phyloP scores from a whole-genome alignment of 495 filamentous ascomycete genomes.

The Endocarpon pusillum region DNA sequence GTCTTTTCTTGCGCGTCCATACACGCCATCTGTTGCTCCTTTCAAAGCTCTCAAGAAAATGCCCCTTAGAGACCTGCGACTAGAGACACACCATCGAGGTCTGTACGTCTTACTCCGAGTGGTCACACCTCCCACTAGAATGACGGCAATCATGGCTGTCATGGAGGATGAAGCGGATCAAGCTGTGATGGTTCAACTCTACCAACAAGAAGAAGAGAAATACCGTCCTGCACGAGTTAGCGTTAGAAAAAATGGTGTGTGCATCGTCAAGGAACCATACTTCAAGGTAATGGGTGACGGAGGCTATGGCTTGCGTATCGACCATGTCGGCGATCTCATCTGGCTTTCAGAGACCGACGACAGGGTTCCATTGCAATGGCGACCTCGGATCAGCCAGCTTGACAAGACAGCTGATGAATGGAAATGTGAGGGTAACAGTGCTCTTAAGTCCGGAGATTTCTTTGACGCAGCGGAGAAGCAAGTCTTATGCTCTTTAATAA shows the following conservation, averaged over 20 bases:
- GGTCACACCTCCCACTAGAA: too few species aligned
- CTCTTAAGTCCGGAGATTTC: conserved; percentile 12
- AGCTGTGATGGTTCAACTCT: conserved; percentile 28
- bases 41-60: too few species aligned
- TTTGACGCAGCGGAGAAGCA: conserved; percentile 5
- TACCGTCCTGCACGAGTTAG: conserved; percentile 3
- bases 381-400: conserved; percentile 8
- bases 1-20: too few species aligned
- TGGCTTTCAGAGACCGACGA: conserved; percentile 16
- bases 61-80: too few species aligned
- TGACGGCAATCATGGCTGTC: conserved; percentile 26
- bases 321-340: conserved; percentile 33
- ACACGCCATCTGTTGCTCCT: too few species aligned
- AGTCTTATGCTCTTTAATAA: conserved; percentile 2
- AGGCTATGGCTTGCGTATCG: conserved; percentile 27
- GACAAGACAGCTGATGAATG: conserved; percentile 15
- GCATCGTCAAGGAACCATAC: conserved; percentile 37
- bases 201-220: conserved; percentile 20
- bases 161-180: conserved; percentile 33
- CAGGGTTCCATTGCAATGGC: conserved; percentile 21
- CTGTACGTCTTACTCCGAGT: too few species aligned
- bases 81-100: too few species aligned
- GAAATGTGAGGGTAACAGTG: conserved; percentile 25
- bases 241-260: conserved; percentile 11
- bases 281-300: conserved; percentile 23